Percentiles rank a stretch among this genome's conserved stretches.
phyloP scores from a whole-genome alignment of 2,329 filamentous ascomycete genomes.

The Microdochium bolleyi region DNA sequence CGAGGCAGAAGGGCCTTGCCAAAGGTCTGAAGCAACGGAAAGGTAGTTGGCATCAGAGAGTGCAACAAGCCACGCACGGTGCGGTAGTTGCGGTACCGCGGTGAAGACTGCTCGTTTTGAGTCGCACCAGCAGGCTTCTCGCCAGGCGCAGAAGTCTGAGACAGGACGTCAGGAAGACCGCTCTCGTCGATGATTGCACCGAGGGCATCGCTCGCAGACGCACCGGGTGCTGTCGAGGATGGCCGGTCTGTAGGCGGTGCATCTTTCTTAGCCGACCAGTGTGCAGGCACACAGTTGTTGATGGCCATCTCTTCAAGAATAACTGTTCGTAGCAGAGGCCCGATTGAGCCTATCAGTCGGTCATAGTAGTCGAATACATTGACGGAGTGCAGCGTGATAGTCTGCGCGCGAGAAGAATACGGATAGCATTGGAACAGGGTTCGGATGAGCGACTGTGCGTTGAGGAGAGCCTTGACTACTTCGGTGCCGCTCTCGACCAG shows the following conservation, averaged over 20 bases:
- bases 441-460: slow-evolving; percentile 67
- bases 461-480: slow-evolving; percentile 70
- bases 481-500: slow-evolving; percentile 57
- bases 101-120: slow-evolving; percentile 17
- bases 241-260: slow-evolving; percentile 10
- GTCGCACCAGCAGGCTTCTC: slow-evolving; percentile 6
- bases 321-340: slow-evolving; percentile 69
- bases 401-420: slow-evolving; percentile 55
- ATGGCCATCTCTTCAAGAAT: slow-evolving; percentile 80
- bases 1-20: slow-evolving; percentile 75
- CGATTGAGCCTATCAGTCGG: slow-evolving; percentile 65
- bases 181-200: slow-evolving; percentile 16
- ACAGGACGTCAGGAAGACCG: slow-evolving; percentile 13
- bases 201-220: not conserved
- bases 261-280: slow-evolving; percentile 42
- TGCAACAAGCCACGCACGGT: slow-evolving; percentile 70
- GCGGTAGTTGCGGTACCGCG: slow-evolving; percentile 65
- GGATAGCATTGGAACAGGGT: slow-evolving; percentile 70
- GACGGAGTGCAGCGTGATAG: slow-evolving; percentile 61
- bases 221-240: not conserved
- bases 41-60: slow-evolving; percentile 71
- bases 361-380: slow-evolving; percentile 83
- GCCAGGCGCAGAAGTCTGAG: slow-evolving; percentile 11
- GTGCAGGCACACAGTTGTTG: slow-evolving; percentile 62
- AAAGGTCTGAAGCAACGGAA: slow-evolving; percentile 76